Base-by-base conservation (phyloP, 768 basidiomycete genomes). In the Suillus cothurnatus region DNA sequence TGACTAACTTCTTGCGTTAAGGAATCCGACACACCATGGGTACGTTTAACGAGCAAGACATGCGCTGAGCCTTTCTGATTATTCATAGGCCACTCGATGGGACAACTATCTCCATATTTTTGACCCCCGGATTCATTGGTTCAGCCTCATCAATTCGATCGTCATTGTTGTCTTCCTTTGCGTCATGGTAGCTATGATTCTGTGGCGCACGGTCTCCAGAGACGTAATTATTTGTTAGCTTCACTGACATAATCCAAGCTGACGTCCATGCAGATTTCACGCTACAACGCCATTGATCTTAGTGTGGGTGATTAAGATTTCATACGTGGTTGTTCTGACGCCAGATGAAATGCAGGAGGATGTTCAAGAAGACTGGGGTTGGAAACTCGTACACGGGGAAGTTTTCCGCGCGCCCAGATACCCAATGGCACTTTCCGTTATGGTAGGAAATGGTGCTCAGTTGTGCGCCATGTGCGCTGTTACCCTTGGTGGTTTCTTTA, bases 331-430 rank as follows among this genome's bases (percentile, higher is more conserved):
- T 60, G 23, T 63, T 58, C 50, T 28, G 39, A 65, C 56, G 23
- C 64, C 21, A 9, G 55, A 38, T 41, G 2, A 31, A 38, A 38
- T 63, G 39, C 68, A 94, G 92, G 95, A 97, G 72, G 95, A 97
- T 71, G 92, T 97, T 3, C 94, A 96, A 77, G 97, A 99, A 79
- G 97, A 99, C 70, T 97, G 91, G 86, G 97, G 97, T 2, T 99
- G 97, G 97, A 99, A 99, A 73, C 86, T 99, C 21, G 89, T 99
- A 28, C 95, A 97, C 70, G 95, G 95, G 26, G 97, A 99, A 77
- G 93, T 99, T 21, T 99, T 98, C 83, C 87, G 97, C 26, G 81
- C 89, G 1, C 97, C 97, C 1, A 79, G 79, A 53, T 84, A 89
- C 61, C 88, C 94, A 0, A 86, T 95, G 83, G 68, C 90, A 9